Base-by-base conservation (phyloP, 495 filamentous ascomycete genomes). In the Neurospora sp. region DNA sequence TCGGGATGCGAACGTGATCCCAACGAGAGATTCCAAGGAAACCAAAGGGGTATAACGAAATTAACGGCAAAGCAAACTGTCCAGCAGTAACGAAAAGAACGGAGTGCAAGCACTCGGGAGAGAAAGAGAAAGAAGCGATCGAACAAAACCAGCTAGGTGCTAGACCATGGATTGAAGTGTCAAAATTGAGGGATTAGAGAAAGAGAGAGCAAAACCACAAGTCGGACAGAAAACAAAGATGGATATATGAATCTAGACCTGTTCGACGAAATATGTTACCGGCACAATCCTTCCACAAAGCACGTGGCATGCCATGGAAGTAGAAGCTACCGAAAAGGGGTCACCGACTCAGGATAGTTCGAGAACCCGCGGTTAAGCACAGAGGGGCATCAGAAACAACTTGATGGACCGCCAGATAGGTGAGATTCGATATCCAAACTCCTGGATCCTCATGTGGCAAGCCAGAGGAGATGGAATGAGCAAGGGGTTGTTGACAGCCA, bases 41-140 rank as follows among this genome's bases (percentile, higher is more conserved):
- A 48, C 0, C 6, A 7, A 66, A 31, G 14, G 5, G 53, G 53
- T 66, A 66, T 66, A 66, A 18, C 7, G 27, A 9, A 66, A 66
- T 35, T 3, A 31, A 61, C 12, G 3, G 53, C 53, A 74, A 73
- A 74, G 70, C 46, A 74, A 39, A 40, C 79, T 80, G 79, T 68
- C 79, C 76, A 74, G 79, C 77, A 80, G 79, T 78, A 72, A 75
- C 73, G 75, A 79, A 81, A 69, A 71, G 74, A 78, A 81, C 12
- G 41, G 53, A 35, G 27, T 66, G 53, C 53, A 66, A 18, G 53
- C 53, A 66, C 53, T 66, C 53, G 27, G 12, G 20, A 14, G 48
- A 70, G n/a, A 68, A 73, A 72, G 53, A 74, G 44, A 39, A 71
- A 38, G 38, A 72, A 69, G 39, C 71, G 27, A 73, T 38, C 40